Evolutionary conservation across 2,329 filamentous ascomycete genomes (phyloP).

Genomic region (Paracoccidioides brasiliensis): DNA sequence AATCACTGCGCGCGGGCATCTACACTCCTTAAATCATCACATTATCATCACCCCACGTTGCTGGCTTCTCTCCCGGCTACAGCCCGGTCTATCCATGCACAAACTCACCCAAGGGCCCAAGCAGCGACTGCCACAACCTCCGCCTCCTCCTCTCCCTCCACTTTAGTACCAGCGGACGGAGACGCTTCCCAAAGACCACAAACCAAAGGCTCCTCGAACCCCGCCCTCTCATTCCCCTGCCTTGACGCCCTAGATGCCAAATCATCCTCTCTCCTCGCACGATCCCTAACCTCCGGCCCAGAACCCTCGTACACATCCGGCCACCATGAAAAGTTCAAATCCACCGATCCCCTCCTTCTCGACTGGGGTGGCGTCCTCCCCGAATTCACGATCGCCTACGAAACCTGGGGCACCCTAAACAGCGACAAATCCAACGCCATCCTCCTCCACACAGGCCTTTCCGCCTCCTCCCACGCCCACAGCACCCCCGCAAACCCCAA

Average conservation of each 20-base stretch:
- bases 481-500: slow-evolving; percentile 78
- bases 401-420: slow-evolving; percentile 80
- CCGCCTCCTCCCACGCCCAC: slow-evolving; percentile 92
- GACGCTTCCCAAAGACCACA: background rate
- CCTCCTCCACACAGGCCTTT: slow-evolving; percentile 82
- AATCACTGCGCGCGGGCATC: background rate
- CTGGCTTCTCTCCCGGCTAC: background rate
- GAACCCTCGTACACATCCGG: slow-evolving; percentile 92
- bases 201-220: slow-evolving; percentile 47
- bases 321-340: slow-evolving; percentile 65
- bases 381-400: slow-evolving; percentile 82
- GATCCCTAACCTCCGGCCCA: slow-evolving; percentile 60
- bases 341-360: slow-evolving; percentile 59
- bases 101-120: slow-evolving; percentile 4
- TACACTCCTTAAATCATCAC: background rate
- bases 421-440: slow-evolving; percentile 74
- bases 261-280: slow-evolving; percentile 57
- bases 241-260: slow-evolving; percentile 71
- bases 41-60: background rate
- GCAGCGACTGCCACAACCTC: slow-evolving; percentile 3
- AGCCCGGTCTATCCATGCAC: slow-evolving; percentile 3
- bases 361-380: slow-evolving; percentile 93
- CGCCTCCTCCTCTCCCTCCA: too few species aligned
- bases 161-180: too few species aligned
- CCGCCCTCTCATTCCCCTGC: slow-evolving; percentile 79